A percentile compares a stretch with the other conserved stretches of the same genome.
Evolutionary conservation across 2,329 filamentous ascomycete species (phyloP).

Genomic region (Fusarium beomiforme): DNA sequence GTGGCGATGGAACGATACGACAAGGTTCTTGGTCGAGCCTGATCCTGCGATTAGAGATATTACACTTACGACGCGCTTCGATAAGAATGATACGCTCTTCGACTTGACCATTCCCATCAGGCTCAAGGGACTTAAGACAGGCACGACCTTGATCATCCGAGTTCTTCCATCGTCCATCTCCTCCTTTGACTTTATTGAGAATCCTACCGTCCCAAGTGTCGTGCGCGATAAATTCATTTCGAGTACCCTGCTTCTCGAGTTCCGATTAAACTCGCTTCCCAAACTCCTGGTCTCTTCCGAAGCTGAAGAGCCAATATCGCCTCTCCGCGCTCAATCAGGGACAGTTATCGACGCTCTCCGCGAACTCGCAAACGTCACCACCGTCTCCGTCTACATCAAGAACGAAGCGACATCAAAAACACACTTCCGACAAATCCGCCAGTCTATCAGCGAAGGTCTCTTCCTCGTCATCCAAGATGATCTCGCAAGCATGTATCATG

Average conservation of each 20-base stretch:
- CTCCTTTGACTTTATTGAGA: not conserved
- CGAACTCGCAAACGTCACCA: not conserved
- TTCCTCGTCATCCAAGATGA: not conserved
- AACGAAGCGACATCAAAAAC: not conserved
- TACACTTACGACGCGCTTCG: conserved; percentile 15
- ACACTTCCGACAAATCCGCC: not conserved
- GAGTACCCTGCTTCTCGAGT: conserved; percentile 1
- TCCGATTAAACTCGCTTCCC: conserved; percentile 1
- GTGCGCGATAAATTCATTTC: conserved; percentile 1
- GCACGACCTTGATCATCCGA: not conserved
- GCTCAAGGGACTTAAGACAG: conserved; percentile 12
- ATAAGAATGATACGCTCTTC: conserved; percentile 1
- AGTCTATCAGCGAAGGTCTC: not conserved
- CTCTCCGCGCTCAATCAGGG: conserved; percentile 10
- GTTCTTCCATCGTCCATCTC: not conserved
- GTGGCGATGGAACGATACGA: not conserved
- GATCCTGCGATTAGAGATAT: conserved; percentile 15
- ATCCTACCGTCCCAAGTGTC: not conserved
- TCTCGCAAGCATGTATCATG: conserved; percentile 8
- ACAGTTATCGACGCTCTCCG: conserved; percentile 23
- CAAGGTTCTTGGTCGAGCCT: not conserved
- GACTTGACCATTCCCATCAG: conserved; percentile 13
- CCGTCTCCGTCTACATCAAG: conserved; percentile 7
- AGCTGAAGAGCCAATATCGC: conserved; percentile 13
- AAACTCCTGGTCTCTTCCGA: conserved; percentile 1